Evolutionary conservation across 169 alveolate genomes (phyloP), one percentile per base, ranked within the genome.

Genomic region (Theileria parva): DNA sequence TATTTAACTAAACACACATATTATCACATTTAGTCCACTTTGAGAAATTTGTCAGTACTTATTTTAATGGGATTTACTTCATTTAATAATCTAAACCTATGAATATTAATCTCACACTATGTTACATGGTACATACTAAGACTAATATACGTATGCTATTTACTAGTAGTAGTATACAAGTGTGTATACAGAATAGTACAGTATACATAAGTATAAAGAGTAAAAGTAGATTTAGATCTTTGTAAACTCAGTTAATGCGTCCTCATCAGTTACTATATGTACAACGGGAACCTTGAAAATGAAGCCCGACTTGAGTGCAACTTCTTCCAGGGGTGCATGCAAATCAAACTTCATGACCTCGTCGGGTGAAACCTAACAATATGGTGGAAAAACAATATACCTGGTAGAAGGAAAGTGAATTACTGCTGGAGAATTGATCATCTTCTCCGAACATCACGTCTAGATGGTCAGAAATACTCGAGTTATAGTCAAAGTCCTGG

Each of bases 381-480:
- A 9, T 0, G 1, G 6, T 32, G 0, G 7, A 25, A 51, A 25
- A 27, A 11, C 39, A 17, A 32, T 51, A 8, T 19, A 83, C 89
- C 86, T 83, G 85, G 28, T 83, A 83, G 15, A 61, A 68, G 51
- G 81, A 75, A 32, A 48, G 72, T 12, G 86, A 66, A 28, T 83
- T 83, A 23, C 64, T 37, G 44, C 80, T 66, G 21, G 64, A 60
- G 34, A 83, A 83, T 13, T 25, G 60, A 2, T 23, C 44, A 1
- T 19, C n/a, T 50, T 77, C 75, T 50, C 32, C 74, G 51, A 85
- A 85, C 91, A 85, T 85, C 68, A 78, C 91, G 61, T 85, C 91
- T 48, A 85, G 80, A 79, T 85, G 91, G 74, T 77, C 87, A 0
- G 81, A 77, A 4, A 85, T 50, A 28, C 80, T 66, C 32, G 86